phyloP scores from a whole-genome alignment of 352 stramenopile genomes.

The Blastocystis sp. region DNA sequence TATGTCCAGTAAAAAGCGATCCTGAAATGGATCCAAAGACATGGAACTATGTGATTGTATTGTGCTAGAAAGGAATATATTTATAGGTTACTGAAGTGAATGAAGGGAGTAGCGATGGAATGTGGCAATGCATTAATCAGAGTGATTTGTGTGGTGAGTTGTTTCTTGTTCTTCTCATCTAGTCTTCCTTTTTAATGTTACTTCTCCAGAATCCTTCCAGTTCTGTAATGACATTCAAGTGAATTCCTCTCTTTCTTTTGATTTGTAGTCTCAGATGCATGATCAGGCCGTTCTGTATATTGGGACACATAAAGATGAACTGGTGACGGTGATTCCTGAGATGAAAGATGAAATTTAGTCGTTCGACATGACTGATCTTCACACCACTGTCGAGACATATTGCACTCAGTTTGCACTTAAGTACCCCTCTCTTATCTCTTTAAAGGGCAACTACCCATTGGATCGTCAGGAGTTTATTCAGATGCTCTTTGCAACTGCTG shows the following conservation, averaged over 20 bases:
- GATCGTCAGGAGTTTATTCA: not conserved
- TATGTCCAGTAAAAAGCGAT: no score
- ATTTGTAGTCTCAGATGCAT: no score
- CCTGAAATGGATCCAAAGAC: not conserved
- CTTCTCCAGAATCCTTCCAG: not conserved
- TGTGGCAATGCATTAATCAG: not conserved
- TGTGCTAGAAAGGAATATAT: not conserved
- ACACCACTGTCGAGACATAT: not conserved
- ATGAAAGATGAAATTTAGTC: not conserved
- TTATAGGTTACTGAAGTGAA: not conserved
- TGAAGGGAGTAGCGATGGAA: not conserved
- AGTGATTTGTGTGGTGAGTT: not conserved
- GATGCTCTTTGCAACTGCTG: not conserved
- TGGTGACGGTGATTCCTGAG: not conserved
- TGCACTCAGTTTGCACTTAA: slow-evolving; percentile 14
- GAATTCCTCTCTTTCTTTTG: not conserved
- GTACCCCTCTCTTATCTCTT: not conserved
- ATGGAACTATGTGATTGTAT: not conserved
- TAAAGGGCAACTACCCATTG: not conserved
- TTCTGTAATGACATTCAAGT: not conserved
- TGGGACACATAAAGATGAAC: not conserved
- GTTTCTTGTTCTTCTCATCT: not conserved
- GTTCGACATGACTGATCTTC: slow-evolving; percentile 2
- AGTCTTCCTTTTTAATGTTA: slow-evolving; percentile 13
- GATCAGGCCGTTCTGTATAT: not conserved